Base-by-base conservation (phyloP, 768 basidiomycete species). In the Tylopilus sp. region DNA sequence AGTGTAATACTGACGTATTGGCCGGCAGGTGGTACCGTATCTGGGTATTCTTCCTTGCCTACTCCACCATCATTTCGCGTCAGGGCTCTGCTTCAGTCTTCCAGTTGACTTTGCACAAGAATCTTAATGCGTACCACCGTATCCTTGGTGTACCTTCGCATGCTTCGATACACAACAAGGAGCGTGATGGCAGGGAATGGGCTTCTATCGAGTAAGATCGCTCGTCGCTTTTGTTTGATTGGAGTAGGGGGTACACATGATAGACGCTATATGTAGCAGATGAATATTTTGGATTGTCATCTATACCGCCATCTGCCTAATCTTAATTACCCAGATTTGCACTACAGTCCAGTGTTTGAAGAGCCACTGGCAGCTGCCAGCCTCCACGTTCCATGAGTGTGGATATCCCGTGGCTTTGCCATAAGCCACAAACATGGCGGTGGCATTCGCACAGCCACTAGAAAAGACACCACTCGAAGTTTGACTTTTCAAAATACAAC, bases 31-130 rank as follows among this genome's bases (percentile, higher is more conserved):
- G 92, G 92, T 98, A 87, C 77, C 81, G 96, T 60, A 83, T 91
- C 66, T 99, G 97, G 97, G 84, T 84, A 5, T 98, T 88, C 81
- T 99, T 99, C 86, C 81, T 99, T 29, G 97, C 95, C 13, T 96
- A 86, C 69, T 85, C 88, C 40, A 81, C 80, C n/a, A 97, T 99
- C 61, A 80, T 77, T 54, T 84, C 87, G 60, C 82, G 92, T 25
- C 91, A 98, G 78, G 97, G 97, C 30, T 78, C 86, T 13, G 84
- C 89, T 8, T 90, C 92, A 0, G 88, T 98, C 37, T 99, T 96
- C 89, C 95, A 98, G 75, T 83, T 99, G 66, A 98, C 95, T 6
- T 73, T 95, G 56, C 96, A 98, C 79, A 99, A 99, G 78, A 99
- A 98, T 78, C 74, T 98, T 59, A 98, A 98, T 67, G 91, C 86